phyloP scores from a whole-genome alignment of 78 protist species.

The Dictyostelium purpureum region DNA sequence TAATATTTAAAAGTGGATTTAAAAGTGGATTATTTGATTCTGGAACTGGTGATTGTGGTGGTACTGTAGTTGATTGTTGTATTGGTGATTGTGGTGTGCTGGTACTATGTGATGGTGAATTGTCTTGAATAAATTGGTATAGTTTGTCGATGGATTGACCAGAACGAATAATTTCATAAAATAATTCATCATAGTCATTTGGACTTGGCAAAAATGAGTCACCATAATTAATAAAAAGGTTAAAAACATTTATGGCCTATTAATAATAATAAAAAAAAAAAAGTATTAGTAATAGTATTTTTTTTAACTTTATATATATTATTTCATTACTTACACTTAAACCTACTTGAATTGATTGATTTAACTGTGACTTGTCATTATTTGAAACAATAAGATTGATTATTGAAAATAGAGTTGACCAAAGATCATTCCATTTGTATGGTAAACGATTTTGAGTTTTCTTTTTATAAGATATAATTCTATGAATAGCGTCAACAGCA shows the following conservation, averaged over 20 bases:
- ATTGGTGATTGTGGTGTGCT: not conserved
- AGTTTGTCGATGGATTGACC: slow-evolving; percentile 3
- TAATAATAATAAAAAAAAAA: not conserved
- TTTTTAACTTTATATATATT: too few relatives aligned
- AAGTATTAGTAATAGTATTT: not conserved
- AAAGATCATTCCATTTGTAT: slow-evolving; percentile 55
- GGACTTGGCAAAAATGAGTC: slow-evolving; percentile 75
- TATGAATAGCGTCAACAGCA: slow-evolving; percentile 21
- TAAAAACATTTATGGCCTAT: slow-evolving; percentile 49
- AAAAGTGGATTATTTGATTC: slow-evolving; percentile 42
- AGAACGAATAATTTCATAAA: slow-evolving; percentile 62
- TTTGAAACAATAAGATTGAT: not conserved
- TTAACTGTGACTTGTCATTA: not conserved
- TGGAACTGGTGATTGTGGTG: not conserved
- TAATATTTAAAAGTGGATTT: slow-evolving; percentile 8
- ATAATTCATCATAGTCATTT: slow-evolving; percentile 68
- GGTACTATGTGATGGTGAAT: not conserved
- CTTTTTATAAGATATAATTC: slow-evolving; percentile 46
- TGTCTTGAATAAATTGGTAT: not conserved
- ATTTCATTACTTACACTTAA: slow-evolving; percentile 31
- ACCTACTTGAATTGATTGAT: slow-evolving; percentile 51
- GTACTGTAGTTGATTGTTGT: not conserved
- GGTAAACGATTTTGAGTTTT: slow-evolving; percentile 44
- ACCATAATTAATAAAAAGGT: slow-evolving; percentile 65
- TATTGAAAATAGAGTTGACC: slow-evolving; percentile 35